Evolutionary conservation across 192 early-diverging fungal genomes (phyloP).

Genomic region (Obelidium mucronatum): DNA sequence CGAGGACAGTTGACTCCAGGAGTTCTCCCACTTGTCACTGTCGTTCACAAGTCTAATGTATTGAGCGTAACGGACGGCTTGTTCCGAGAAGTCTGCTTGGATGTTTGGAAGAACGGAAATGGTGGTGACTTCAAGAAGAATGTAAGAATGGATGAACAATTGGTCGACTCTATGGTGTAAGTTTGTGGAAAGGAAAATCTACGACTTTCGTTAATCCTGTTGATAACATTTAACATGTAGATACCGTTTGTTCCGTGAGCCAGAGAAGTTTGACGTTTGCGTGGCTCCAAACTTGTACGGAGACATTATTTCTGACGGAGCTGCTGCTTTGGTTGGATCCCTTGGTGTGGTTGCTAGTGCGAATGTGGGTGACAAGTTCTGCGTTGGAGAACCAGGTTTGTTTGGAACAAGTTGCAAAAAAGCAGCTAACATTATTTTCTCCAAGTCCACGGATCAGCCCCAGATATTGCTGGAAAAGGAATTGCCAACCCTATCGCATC

Average conservation of each 20-base stretch:
- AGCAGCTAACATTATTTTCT: background rate
- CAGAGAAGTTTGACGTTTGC: conserved; percentile 93
- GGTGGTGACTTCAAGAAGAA: conserved; percentile 62
- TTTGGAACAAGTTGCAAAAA: background rate
- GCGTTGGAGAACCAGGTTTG: conserved; percentile 89
- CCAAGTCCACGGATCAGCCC: conserved; percentile 91
- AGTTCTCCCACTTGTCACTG: conserved; percentile 73
- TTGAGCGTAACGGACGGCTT: conserved; percentile 94
- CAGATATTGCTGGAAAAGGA: conserved; percentile 96
- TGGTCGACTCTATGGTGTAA: conserved; percentile 98
- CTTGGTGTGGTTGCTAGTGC: conserved; percentile 95
- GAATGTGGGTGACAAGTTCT: conserved; percentile 96
- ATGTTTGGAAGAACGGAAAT: conserved; percentile 71
- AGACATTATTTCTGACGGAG: conserved; percentile 97
- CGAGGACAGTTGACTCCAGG: conserved; percentile 1
- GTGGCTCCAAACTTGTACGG: conserved; percentile 99
- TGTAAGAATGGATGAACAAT: conserved; percentile 92
- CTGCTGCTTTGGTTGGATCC: conserved; percentile 94
- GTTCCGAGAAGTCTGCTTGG: conserved; percentile 83
- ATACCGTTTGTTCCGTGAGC: conserved; percentile 97
- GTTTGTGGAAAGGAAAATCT: conserved; percentile 35
- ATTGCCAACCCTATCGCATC: conserved; percentile 97
- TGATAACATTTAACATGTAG: conserved; percentile 32
- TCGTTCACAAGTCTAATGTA: conserved; percentile 98
- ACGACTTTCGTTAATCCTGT: background rate